Evolutionary conservation across 345 rosid genomes (phyloP).

Genomic region (Odontarrhena argentea): DNA sequence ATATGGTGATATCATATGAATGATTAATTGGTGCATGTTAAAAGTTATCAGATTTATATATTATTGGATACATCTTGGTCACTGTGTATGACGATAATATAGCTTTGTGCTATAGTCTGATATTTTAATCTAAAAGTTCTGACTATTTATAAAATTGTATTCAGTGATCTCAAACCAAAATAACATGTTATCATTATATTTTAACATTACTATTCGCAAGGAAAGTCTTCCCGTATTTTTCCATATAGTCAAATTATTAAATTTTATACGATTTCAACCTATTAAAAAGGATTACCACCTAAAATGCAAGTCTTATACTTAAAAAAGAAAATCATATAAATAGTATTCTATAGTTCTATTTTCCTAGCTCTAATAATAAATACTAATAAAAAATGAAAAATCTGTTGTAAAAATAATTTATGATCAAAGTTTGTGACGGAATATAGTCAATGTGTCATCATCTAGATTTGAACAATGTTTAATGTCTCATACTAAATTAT

Average conservation of each 20-base stretch:
- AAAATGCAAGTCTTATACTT: background rate
- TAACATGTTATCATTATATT: background rate
- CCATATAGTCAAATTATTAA: background rate
- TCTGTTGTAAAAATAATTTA: background rate
- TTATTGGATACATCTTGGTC: conserved; percentile 4
- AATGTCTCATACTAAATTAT: too few species aligned
- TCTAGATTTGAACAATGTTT: too few species aligned
- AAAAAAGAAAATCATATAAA: too few species aligned
- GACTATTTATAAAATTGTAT: background rate
- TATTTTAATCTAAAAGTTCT: background rate
- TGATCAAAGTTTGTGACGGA: too few species aligned
- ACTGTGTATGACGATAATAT: background rate
- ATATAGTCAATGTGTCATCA: too few species aligned
- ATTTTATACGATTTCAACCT: too few species aligned
- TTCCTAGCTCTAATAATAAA: too few species aligned
- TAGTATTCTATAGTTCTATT: too few species aligned
- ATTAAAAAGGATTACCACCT: background rate
- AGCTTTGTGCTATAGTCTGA: background rate
- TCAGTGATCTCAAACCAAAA: background rate
- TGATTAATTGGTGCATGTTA: conserved; percentile 22
- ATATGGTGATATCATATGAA: conserved; percentile 32
- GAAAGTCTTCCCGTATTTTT: background rate
- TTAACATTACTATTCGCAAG: too few species aligned
- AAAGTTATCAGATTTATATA: background rate
- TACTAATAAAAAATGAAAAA: too few species aligned